phyloP scores from a whole-genome alignment of 2,329 filamentous ascomycete genomes.

The Clarireedia paspali region DNA sequence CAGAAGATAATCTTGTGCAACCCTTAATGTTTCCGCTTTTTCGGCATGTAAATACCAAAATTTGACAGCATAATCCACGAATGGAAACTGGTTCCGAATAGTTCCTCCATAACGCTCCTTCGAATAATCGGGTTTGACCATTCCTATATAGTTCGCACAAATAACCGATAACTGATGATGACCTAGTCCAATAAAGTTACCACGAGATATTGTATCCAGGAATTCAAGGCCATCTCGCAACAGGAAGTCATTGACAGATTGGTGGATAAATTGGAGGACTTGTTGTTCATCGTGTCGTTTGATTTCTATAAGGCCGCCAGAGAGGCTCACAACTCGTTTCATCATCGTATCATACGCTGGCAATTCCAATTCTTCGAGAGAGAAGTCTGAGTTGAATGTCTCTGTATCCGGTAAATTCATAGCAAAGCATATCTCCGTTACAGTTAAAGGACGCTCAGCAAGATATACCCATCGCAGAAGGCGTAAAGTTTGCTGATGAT shows the following conservation, averaged over 20 bases:
- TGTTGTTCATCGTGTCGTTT: not conserved
- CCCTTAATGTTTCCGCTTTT: conserved; percentile 8
- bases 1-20: conserved; percentile 11
- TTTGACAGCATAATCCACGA: conserved; percentile 9
- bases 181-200: conserved; percentile 8
- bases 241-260: conserved; percentile 32
- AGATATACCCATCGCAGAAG: too few relatives aligned
- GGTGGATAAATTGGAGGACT: conserved; percentile 33
- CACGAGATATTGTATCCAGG: not conserved
- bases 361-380: not conserved
- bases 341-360: conserved; percentile 2
- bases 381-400: not conserved
- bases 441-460: too few relatives aligned
- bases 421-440: not conserved
- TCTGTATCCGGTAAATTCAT: conserved; percentile 1
- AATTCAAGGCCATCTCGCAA: conserved; percentile 22
- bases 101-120: conserved; percentile 1
- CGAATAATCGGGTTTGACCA: not conserved
- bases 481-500: too few relatives aligned
- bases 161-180: conserved; percentile 10
- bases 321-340: conserved; percentile 11
- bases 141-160: conserved; percentile 13
- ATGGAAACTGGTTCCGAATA: not conserved
- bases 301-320: conserved; percentile 13
- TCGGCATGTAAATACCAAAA: conserved; percentile 11